Evolutionary conservation across 345 rosid species (phyloP).

Genomic region (Sisymbrium irio): DNA sequence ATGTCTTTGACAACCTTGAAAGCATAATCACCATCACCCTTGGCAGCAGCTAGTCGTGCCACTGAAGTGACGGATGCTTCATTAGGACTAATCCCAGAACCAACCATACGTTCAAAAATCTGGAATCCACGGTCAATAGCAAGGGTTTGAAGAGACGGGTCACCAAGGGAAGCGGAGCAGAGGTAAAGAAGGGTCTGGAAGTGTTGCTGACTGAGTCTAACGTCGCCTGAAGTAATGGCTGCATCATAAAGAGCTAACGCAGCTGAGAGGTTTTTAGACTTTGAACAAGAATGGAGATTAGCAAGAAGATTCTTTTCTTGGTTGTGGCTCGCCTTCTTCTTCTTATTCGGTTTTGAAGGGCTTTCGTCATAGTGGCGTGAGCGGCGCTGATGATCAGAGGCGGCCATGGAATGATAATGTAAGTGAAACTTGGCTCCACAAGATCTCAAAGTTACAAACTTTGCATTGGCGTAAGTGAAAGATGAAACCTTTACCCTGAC

Average conservation of each 20-base stretch:
- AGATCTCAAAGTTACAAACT: constrained; percentile 21
- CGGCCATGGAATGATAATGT: constrained; percentile 32
- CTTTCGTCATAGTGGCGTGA: constrained; percentile 11
- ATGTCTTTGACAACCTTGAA: constrained; percentile 60
- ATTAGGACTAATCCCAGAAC: constrained; percentile 47
- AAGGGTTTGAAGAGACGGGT: constrained; percentile 26
- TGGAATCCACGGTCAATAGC: constrained; percentile 50
- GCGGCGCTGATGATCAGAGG: constrained; percentile 15
- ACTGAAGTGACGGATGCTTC: constrained; percentile 73
- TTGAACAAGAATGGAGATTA: constrained; percentile 61
- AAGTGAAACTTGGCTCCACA: background rate
- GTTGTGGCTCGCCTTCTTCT: constrained; percentile 41
- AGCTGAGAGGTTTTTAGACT: constrained; percentile 55
- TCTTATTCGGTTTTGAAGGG: constrained; percentile 39
- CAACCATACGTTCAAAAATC: constrained; percentile 56
- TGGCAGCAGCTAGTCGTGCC: constrained; percentile 66
- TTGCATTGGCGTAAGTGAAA: constrained; percentile 3
- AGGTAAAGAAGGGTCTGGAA: constrained; percentile 70
- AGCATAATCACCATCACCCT: constrained; percentile 70
- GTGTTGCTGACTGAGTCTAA: constrained; percentile 54
- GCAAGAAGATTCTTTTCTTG: constrained; percentile 56
- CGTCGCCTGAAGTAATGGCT: constrained; percentile 36
- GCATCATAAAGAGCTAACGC: constrained; percentile 68
- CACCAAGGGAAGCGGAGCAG: constrained; percentile 41
- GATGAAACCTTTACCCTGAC: constrained; percentile 19